Conservation (phyloP, 768 basidiomycete species). For the Roridomyces roridus region DNA sequence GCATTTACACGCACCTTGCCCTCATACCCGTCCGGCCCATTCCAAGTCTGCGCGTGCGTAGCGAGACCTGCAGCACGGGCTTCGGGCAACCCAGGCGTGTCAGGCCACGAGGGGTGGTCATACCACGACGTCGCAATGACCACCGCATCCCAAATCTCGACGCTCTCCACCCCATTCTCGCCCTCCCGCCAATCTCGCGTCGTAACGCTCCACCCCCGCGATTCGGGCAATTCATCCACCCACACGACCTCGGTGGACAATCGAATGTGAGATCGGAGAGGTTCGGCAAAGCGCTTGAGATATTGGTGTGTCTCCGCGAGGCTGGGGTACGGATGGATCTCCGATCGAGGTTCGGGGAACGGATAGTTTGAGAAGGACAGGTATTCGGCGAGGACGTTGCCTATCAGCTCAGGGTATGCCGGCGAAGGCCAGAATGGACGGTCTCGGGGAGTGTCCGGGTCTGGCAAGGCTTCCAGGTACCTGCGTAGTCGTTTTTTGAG, state of each 20-base stretch:
- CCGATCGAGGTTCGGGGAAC: conserved; percentile 33
- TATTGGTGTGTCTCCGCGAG: conserved; percentile 34
- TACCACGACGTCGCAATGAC: conserved; percentile 40
- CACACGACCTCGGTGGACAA: conserved; percentile 34
- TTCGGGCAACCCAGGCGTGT: conserved; percentile 33
- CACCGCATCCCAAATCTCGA: conserved; percentile 40
- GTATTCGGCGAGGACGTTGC: conserved; percentile 40
- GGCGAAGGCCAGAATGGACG: conserved; percentile 32
- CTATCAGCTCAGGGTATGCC: conserved; percentile 39
- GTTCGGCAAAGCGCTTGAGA: conserved; percentile 31
- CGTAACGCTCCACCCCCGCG: conserved; percentile 32
- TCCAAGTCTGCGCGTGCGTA: conserved; percentile 35
- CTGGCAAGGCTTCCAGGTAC: conserved; percentile 17
- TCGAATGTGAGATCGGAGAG: conserved; percentile 30
- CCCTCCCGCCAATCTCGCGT: conserved; percentile 32
- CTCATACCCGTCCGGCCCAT: conserved; percentile 28
- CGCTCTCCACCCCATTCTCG: conserved; percentile 21
- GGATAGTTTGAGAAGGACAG: conserved; percentile 35
- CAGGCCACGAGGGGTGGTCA: conserved; percentile 35
- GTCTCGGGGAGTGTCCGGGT: not conserved
- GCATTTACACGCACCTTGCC: conserved; percentile 39
- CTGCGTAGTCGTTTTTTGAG: no score
- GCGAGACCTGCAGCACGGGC: conserved; percentile 26
- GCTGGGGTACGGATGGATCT: conserved; percentile 34
- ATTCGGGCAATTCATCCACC: conserved; percentile 27